These are phyloP conservation scores for Penicillium desertorum DNA, from an alignment of 495 filamentous ascomycete species.

Conservation along the genomic window DNA sequence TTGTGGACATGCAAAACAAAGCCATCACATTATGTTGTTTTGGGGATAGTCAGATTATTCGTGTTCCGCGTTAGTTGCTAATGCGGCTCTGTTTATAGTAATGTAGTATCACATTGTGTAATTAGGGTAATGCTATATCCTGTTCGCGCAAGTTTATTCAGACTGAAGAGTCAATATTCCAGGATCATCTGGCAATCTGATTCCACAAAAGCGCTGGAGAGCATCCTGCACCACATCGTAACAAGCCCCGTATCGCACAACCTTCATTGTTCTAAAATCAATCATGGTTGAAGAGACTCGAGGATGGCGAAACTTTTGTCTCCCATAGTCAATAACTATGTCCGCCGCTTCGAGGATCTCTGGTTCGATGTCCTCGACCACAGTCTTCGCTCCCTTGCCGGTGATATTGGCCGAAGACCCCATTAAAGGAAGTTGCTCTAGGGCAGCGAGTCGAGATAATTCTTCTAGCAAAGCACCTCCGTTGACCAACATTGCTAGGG, in stretches of 20 bases:
- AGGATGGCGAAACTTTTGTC: slow-evolving; percentile 24
- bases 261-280: slow-evolving; percentile 26
- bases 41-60: neutral
- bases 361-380: slow-evolving; percentile 32
- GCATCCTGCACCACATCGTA: slow-evolving; percentile 34
- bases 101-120: neutral
- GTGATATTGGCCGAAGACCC: slow-evolving; percentile 34
- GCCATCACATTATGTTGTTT: neutral
- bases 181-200: slow-evolving; percentile 29
- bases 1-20: neutral
- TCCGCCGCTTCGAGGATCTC: slow-evolving; percentile 27
- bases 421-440: slow-evolving; percentile 19
- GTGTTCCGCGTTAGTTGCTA: neutral
- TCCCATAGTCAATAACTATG: slow-evolving; percentile 35
- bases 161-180: slow-evolving; percentile 17
- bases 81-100: neutral
- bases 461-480: slow-evolving; percentile 29
- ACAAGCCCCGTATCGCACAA: slow-evolving; percentile 36
- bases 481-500: slow-evolving; percentile 31
- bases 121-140: neutral
- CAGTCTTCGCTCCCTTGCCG: slow-evolving; percentile 27
- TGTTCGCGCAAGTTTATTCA: slow-evolving; percentile 9
- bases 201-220: slow-evolving; percentile 22
- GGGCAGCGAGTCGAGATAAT: slow-evolving; percentile 20
- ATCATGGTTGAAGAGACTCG: slow-evolving; percentile 35